These are phyloP conservation scores for Rhododendron ovatum DNA, from an alignment of 148 eudicot species.

Conservation along the genomic window DNA sequence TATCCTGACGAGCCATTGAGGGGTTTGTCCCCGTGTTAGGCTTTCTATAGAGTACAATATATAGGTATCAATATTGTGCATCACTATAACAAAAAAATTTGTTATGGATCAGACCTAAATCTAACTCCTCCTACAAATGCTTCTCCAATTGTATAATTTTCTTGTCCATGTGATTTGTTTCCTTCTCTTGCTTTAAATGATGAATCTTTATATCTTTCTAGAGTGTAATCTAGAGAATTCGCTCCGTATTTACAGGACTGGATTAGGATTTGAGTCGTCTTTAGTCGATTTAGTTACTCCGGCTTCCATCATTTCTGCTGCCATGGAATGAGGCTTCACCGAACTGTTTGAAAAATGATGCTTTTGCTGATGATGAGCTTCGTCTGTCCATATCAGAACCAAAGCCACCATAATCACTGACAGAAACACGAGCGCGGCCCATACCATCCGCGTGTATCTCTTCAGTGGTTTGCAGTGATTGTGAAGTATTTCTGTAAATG, in stretches of 20 bases:
- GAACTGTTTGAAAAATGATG: conserved; percentile 27
- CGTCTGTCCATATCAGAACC: conserved; percentile 38
- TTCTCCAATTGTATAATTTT: background rate
- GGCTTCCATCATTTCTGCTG: conserved; percentile 18
- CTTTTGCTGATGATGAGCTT: conserved; percentile 24
- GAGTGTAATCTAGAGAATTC: background rate
- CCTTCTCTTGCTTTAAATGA: background rate
- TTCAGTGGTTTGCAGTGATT: conserved; percentile 62
- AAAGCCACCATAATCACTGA: conserved; percentile 41
- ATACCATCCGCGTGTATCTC: conserved; percentile 34
- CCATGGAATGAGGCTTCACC: conserved; percentile 24
- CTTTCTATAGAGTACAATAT: background rate
- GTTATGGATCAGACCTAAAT: background rate
- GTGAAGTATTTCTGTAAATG: conserved; percentile 46
- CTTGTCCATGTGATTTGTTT: background rate
- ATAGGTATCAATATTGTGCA: background rate
- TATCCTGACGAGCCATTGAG: background rate
- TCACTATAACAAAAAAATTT: background rate
- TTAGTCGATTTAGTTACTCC: conserved; percentile 9
- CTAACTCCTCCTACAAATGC: background rate
- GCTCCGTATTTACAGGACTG: background rate
- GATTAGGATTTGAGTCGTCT: conserved; percentile 2
- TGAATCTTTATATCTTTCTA: background rate
- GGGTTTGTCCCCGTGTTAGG: conserved; percentile 13
- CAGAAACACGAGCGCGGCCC: conserved; percentile 43